Evolutionary conservation across 2,329 filamentous ascomycete species (phyloP), one percentile per base, ranked within the genome.

Genomic region (Botrytis pseudocinerea): DNA sequence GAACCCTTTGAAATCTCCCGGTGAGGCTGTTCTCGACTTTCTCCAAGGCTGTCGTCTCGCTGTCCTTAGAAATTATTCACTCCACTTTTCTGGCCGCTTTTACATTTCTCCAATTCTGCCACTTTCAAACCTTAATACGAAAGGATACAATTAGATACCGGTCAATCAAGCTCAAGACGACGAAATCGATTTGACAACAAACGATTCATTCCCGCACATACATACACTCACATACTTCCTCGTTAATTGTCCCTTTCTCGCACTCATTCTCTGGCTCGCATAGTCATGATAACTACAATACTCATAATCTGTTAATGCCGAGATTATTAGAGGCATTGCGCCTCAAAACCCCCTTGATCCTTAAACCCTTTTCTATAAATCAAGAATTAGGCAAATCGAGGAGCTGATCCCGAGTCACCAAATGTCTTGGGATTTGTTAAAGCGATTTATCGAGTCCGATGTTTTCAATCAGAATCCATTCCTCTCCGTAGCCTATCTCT

Each of bases 381-480:
- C 69, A 70, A 63, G 61, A 71, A 66, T 54, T 59, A 57, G 70
- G 70, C 46, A 71, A 48, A 71, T 38, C 46, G 46, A 60, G 57
- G 68, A 71, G 61, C 70, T 71, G 70, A 48, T 66, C 61, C 70
- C 70, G 32, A 46, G 70, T 71, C 70, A 69, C 74, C 76, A 76
- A 76, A 91, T 91, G 90, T 92, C 90, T 86, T 95, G 93, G 93
- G 92, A 95, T 86, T 87, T 96, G 85, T 88, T 96, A 82, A 92
- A 93, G 87, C 90, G 93, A 84, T 95, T 95, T 89, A 90, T 96
- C 86, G 93, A 95, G 88, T 94, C 92, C 86, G 93, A 96, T 87
- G 92, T 96, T 86, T 96, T 96, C 88, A 95, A 95, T 86, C 91
- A 93, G 85, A 92, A 95, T 84, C 93, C 93, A 76, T 95, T 94